Percentiles rank a stretch among this genome's conserved stretches.
phyloP scores from a whole-genome alignment of 148 eudicot genomes.

The Diospyros kaki region DNA sequence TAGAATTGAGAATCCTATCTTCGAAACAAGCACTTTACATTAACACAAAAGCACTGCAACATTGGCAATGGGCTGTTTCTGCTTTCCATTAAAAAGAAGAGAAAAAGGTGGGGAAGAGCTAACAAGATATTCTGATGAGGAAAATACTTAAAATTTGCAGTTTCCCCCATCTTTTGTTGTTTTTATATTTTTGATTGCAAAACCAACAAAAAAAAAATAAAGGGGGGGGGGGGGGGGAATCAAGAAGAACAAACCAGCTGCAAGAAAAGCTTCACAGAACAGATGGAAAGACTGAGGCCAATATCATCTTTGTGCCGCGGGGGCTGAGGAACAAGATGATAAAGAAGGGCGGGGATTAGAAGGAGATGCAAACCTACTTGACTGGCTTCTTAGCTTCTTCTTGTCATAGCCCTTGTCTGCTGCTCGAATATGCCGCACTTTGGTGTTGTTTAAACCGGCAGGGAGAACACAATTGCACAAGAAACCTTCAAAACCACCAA shows the following conservation, averaged over 20 bases:
- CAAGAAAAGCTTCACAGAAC: slow-evolving; percentile 36
- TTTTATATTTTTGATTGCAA: not conserved
- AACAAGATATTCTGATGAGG: not conserved
- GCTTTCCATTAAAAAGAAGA: not conserved
- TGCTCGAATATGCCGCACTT: slow-evolving; percentile 53
- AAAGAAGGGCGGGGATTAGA: slow-evolving; percentile 24
- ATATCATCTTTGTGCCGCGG: no score
- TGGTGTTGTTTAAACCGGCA: slow-evolving; percentile 67
- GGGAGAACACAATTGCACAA: slow-evolving; percentile 90
- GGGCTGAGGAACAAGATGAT: slow-evolving; percentile 28
- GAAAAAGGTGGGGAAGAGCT: not conserved
- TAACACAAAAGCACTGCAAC: slow-evolving; percentile 9
- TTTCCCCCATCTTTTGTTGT: slow-evolving; percentile 11
- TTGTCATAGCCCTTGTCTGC: slow-evolving; percentile 43
- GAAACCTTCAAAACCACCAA: slow-evolving; percentile 43
- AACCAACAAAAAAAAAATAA: not conserved
- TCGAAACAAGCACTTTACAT: no score
- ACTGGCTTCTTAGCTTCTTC: slow-evolving; percentile 67
- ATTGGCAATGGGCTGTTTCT: not conserved
- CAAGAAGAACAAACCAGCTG: slow-evolving; percentile 29
- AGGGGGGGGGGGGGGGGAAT: slow-evolving; percentile 5
- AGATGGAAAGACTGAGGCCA: not conserved
- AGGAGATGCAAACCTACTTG: slow-evolving; percentile 55
- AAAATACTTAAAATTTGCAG: not conserved
- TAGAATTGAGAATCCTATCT: no score